Percentiles rank a stretch among this genome's conserved stretches.
Evolutionary conservation across 345 rosid genomes (phyloP).

Genomic region (Adansonia digitata): DNA sequence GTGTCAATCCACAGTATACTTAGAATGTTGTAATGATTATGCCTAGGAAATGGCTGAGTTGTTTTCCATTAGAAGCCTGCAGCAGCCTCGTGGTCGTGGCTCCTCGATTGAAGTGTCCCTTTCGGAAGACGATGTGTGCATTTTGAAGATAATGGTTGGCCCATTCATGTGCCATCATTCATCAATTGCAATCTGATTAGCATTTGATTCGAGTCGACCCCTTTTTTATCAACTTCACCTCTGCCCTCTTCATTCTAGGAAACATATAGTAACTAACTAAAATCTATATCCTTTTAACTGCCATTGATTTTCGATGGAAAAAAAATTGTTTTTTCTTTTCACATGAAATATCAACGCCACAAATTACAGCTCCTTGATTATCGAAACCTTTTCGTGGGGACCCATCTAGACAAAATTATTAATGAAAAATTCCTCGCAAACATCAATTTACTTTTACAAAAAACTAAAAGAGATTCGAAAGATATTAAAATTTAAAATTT

Average conservation of each 20-base stretch:
- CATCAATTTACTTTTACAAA: no score
- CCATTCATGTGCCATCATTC: neutral
- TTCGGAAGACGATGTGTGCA: neutral
- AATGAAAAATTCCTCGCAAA: neutral
- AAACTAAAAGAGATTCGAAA: no score
- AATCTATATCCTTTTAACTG: no score
- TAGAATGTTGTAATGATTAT: slow-evolving; percentile 22
- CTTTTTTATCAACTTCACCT: neutral
- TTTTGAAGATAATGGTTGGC: slow-evolving; percentile 5
- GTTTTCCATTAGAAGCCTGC: slow-evolving; percentile 17
- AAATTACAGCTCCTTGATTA: neutral
- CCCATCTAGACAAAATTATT: no score
- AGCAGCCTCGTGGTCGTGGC: neutral
- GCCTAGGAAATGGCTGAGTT: slow-evolving; percentile 12
- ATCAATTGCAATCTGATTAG: neutral
- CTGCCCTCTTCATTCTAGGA: neutral
- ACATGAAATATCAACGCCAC: neutral
- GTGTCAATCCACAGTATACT: neutral
- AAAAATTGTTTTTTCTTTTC: no score
- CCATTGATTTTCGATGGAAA: neutral
- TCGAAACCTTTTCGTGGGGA: no score
- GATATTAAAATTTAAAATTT: no score
- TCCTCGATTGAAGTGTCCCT: neutral
- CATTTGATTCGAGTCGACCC: neutral
- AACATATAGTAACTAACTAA: no score